Evolutionary conservation across 106 monocot genomes (phyloP).

Genomic region (Allium fistulosum): DNA sequence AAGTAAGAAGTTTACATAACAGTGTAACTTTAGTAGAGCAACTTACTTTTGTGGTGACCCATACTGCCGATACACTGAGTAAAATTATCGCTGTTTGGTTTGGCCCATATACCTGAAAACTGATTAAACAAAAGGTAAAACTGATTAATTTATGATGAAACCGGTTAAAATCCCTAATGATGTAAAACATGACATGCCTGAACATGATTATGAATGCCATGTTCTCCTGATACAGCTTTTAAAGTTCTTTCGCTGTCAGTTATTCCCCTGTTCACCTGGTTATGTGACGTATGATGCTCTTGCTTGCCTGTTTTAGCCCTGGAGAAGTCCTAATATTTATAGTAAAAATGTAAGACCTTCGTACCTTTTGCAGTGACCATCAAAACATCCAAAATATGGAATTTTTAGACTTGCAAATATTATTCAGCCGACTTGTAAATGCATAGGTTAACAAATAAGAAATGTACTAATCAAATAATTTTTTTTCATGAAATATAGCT

Average conservation of each 20-base stretch:
- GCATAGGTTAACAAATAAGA: neutral
- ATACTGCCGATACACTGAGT: slow-evolving; percentile 60
- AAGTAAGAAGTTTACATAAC: neutral
- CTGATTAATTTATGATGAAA: neutral
- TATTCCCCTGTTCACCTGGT: slow-evolving; percentile 20
- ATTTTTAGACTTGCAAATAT: neutral
- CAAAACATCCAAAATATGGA: neutral
- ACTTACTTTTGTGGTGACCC: slow-evolving; percentile 56
- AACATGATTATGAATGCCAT: slow-evolving; percentile 14
- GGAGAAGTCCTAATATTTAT: slow-evolving; percentile 39
- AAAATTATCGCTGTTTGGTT: slow-evolving; percentile 69
- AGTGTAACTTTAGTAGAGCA: neutral
- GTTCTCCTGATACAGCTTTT: slow-evolving; percentile 38
- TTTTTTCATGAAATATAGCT: too few species aligned
- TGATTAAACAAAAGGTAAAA: slow-evolving; percentile 14
- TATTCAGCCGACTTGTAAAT: neutral
- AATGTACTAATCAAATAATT: neutral
- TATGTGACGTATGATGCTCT: slow-evolving; percentile 12
- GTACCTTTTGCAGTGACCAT: neutral
- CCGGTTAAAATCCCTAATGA: neutral
- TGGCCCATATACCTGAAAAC: slow-evolving; percentile 75
- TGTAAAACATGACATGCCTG: slow-evolving; percentile 36
- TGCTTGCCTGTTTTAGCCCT: slow-evolving; percentile 13
- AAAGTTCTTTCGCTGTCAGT: slow-evolving; percentile 62
- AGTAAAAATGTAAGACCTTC: neutral